Evolutionary conservation across 2,329 filamentous ascomycete genomes (phyloP).

Genomic region (Ophiostoma sp.): DNA sequence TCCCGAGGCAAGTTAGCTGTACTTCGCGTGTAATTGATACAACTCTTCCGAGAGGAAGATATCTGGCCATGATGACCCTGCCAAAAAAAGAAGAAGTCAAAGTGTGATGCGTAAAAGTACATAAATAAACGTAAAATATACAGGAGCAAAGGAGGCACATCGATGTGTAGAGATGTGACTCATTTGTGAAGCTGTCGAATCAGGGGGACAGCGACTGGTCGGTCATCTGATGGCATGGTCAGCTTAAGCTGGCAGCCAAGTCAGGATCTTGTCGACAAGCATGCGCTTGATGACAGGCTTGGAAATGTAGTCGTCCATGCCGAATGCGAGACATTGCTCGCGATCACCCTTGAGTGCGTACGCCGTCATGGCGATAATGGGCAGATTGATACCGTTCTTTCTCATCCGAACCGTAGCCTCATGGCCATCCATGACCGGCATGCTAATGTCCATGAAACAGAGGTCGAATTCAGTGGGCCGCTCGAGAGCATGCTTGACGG

Average conservation of each 20-base stretch:
- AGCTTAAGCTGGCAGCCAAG: conserved; percentile 24
- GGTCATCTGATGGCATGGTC: background rate
- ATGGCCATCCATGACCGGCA: conserved; percentile 59
- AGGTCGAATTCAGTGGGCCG: conserved; percentile 47
- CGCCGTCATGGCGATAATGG: conserved; percentile 54
- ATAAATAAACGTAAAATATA: background rate
- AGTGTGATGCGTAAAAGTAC: background rate
- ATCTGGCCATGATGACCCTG: background rate
- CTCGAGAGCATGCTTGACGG: conserved; percentile 44
- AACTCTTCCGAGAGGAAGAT: background rate
- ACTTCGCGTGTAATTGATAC: background rate
- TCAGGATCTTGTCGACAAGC: conserved; percentile 26
- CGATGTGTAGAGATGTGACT: no score
- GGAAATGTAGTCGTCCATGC: conserved; percentile 57
- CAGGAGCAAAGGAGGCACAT: background rate
- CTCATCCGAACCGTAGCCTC: conserved; percentile 53
- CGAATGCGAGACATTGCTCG: conserved; percentile 53
- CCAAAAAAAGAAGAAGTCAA: background rate
- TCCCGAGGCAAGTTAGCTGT: background rate
- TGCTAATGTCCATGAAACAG: conserved; percentile 60
- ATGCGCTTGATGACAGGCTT: conserved; percentile 36
- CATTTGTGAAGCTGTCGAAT: no score
- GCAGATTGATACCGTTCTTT: conserved; percentile 34
- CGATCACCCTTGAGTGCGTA: conserved; percentile 57
- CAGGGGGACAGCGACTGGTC: background rate